Conservation (phyloP, 2,329 filamentous ascomycete species). For the Nothophoma quercina region DNA sequence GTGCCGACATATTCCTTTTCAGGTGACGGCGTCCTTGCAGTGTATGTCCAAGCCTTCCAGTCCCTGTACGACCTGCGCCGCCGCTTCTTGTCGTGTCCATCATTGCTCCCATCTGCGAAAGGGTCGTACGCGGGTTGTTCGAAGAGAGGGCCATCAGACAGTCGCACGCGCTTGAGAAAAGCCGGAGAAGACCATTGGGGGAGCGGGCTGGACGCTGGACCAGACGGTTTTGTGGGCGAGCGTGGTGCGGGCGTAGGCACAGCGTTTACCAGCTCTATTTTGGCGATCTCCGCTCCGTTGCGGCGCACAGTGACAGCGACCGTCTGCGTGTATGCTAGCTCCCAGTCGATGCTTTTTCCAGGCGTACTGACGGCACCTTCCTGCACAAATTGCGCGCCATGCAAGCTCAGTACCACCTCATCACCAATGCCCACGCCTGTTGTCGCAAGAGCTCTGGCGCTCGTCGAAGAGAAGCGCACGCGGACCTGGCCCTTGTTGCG, state of each 20-base stretch:
- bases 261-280: constrained; percentile 61
- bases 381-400: constrained; percentile 70
- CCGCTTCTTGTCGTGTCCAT: constrained; percentile 72
- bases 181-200: constrained; percentile 76
- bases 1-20: constrained; percentile 56
- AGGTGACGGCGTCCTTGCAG: constrained; percentile 74
- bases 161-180: constrained; percentile 72
- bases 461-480: constrained; percentile 73
- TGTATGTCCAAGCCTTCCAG: constrained; percentile 76
- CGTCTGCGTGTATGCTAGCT: constrained; percentile 58
- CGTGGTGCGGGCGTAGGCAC: constrained; percentile 36
- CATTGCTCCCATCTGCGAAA: constrained; percentile 66
- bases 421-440: constrained; percentile 80
- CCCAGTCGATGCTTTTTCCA: constrained; percentile 65
- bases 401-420: constrained; percentile 71
- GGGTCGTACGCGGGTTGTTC: constrained; percentile 68
- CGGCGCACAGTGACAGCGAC: constrained; percentile 51
- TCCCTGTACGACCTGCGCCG: constrained; percentile 73
- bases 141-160: constrained; percentile 73
- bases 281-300: constrained; percentile 57
- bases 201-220: constrained; percentile 13
- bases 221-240: constrained; percentile 30
- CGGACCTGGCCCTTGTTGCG: constrained; percentile 81
- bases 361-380: constrained; percentile 64
- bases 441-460: constrained; percentile 73